These are phyloP conservation scores for Rhodosporidiobolus sp. DNA, from an alignment of 768 basidiomycete genomes.

Conservation along the genomic window DNA sequence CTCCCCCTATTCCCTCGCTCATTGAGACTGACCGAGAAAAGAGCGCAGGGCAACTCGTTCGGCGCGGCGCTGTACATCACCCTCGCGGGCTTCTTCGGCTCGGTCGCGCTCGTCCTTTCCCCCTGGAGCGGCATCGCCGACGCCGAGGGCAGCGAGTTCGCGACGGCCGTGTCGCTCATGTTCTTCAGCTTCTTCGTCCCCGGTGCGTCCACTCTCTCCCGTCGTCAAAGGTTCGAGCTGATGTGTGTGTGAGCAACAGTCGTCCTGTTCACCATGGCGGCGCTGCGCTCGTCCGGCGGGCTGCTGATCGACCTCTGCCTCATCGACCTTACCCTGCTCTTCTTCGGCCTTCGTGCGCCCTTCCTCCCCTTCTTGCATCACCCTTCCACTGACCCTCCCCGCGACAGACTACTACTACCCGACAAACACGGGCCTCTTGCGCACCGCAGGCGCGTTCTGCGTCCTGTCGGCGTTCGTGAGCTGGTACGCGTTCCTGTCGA, in stretches of 20 bases:
- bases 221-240: too few relatives aligned
- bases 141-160: slow-evolving; percentile 1
- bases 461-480: not conserved
- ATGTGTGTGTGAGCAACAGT: too few relatives aligned
- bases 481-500: slow-evolving; percentile 4
- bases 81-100: slow-evolving; percentile 4
- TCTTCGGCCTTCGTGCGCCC: slow-evolving; percentile 8
- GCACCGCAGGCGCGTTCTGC: slow-evolving; percentile 3
- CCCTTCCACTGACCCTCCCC: not conserved
- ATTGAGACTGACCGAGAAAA: not conserved
- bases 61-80: slow-evolving; percentile 8
- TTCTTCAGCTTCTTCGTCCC: not conserved
- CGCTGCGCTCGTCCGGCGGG: not conserved
- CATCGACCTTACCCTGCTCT: slow-evolving; percentile 3
- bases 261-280: slow-evolving; percentile 2
- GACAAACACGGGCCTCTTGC: not conserved
- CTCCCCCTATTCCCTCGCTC: not conserved
- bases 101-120: slow-evolving; percentile 1
- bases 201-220: too few relatives aligned
- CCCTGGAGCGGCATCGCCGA: slow-evolving; percentile 3
- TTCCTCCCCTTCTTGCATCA: not conserved
- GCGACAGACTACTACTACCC: not conserved
- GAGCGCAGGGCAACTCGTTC: slow-evolving; percentile 1
- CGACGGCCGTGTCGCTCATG: not conserved
- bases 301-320: slow-evolving; percentile 1